Conservation (phyloP, 768 basidiomycete species). For the Termitomyces sp. region DNA sequence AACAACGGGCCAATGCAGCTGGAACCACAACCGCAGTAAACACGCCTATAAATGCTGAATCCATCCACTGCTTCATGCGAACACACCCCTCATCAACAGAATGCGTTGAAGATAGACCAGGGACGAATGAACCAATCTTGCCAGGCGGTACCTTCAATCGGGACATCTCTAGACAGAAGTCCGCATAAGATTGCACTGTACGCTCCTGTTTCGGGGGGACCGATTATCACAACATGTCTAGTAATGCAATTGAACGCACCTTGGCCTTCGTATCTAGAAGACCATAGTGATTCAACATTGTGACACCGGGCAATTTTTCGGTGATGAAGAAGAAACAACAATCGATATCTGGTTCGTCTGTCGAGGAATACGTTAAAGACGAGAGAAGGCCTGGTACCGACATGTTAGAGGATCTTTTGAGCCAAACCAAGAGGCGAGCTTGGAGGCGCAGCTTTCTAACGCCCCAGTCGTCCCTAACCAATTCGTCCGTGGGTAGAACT, state of each 20-base stretch:
- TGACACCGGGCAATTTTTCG: background rate
- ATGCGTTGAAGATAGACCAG: too few relatives aligned
- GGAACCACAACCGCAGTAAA: too few relatives aligned
- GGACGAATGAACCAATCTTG: background rate
- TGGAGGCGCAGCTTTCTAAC: background rate
- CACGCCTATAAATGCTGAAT: background rate
- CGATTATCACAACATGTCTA: background rate
- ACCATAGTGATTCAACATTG: conserved; percentile 1
- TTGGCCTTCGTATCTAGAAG: background rate
- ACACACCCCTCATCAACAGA: background rate
- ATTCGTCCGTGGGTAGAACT: background rate
- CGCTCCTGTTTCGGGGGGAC: background rate
- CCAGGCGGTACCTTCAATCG: background rate
- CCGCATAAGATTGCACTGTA: background rate
- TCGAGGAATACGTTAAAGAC: background rate
- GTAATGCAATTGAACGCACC: background rate
- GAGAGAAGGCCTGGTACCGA: background rate
- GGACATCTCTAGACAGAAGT: background rate
- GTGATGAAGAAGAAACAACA: conserved; percentile 3
- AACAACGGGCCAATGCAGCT: too few relatives aligned
- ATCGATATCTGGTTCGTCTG: background rate
- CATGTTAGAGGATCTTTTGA: background rate
- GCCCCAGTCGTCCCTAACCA: background rate
- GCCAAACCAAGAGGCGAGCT: background rate
- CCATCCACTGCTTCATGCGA: conserved; percentile 7